A percentile compares a stretch with the other conserved stretches of the same genome.
Evolutionary conservation across 2,329 filamentous ascomycete species (phyloP).

Genomic region (Claviceps sp.): DNA sequence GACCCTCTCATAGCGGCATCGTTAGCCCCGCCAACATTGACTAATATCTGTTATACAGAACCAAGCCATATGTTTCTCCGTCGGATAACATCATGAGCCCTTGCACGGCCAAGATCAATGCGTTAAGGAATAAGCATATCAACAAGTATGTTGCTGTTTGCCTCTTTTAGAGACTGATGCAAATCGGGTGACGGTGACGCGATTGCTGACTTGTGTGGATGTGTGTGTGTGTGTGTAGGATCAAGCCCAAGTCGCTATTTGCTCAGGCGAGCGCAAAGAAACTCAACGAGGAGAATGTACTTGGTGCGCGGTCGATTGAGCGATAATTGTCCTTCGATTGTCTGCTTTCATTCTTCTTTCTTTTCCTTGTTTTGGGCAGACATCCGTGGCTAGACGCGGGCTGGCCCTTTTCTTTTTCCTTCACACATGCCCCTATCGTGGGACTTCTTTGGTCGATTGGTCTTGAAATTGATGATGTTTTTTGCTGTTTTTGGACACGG

Average conservation of each 20-base stretch:
- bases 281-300: slow-evolving; percentile 33
- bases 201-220: neutral
- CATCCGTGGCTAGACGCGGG: neutral
- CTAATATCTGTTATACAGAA: slow-evolving; percentile 1
- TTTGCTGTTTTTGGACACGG: neutral
- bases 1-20: neutral
- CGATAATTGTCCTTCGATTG: slow-evolving; percentile 7
- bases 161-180: neutral
- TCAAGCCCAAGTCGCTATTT: slow-evolving; percentile 56
- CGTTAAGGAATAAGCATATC: slow-evolving; percentile 67
- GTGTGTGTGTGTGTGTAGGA: slow-evolving; percentile 23
- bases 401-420: neutral
- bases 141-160: slow-evolving; percentile 47
- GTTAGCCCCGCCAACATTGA: neutral
- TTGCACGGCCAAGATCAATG: slow-evolving; percentile 68
- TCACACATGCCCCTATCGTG: neutral
- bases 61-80: slow-evolving; percentile 53
- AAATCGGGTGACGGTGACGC: neutral
- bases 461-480: neutral
- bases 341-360: neutral
- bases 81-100: slow-evolving; percentile 86
- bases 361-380: slow-evolving; percentile 3
- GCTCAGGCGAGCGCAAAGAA: slow-evolving; percentile 53
- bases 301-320: slow-evolving; percentile 23
- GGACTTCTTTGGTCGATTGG: neutral